phyloP scores from a whole-genome alignment of 768 basidiomycete genomes.

The Boletus coccyginus region DNA sequence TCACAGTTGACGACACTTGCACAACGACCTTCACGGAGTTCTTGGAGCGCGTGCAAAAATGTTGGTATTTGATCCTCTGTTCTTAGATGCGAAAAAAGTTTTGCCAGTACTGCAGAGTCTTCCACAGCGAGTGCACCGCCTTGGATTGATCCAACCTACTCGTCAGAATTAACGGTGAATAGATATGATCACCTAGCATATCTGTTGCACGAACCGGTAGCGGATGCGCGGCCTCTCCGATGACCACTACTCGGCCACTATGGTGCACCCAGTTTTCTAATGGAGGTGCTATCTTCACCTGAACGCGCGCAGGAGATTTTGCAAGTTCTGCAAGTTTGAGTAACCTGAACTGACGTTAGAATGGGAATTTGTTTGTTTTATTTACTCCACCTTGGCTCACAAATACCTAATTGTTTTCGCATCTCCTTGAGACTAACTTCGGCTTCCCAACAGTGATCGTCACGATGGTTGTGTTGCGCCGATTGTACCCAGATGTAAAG shows the following conservation, averaged over 20 bases:
- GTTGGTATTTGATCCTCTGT: conserved; percentile 46
- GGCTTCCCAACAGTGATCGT: conserved; percentile 34
- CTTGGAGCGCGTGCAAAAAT: conserved; percentile 55
- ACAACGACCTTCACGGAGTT: conserved; percentile 53
- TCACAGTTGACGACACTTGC: conserved; percentile 46
- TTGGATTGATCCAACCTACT: conserved; percentile 54
- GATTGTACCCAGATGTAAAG: conserved; percentile 26
- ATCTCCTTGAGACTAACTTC: conserved; percentile 34
- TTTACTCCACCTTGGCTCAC: conserved; percentile 38
- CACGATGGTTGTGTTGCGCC: conserved; percentile 26
- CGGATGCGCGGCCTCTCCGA: conserved; percentile 65
- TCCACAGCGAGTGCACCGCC: conserved; percentile 53
- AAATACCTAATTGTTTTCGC: conserved; percentile 24
- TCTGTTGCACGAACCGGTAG: conserved; percentile 40
- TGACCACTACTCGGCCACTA: conserved; percentile 44
- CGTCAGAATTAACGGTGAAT: not conserved
- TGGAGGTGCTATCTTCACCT: conserved; percentile 37
- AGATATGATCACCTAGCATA: not conserved
- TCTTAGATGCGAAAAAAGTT: conserved; percentile 54
- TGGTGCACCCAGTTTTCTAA: conserved; percentile 52
- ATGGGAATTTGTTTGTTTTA: not conserved
- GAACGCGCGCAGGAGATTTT: conserved; percentile 33
- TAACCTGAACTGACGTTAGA: conserved; percentile 26
- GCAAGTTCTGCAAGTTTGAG: conserved; percentile 38
- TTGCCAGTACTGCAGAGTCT: conserved; percentile 59